Base-by-base conservation (phyloP, 2,329 filamentous ascomycete species). In the Aspergillus sp. region DNA sequence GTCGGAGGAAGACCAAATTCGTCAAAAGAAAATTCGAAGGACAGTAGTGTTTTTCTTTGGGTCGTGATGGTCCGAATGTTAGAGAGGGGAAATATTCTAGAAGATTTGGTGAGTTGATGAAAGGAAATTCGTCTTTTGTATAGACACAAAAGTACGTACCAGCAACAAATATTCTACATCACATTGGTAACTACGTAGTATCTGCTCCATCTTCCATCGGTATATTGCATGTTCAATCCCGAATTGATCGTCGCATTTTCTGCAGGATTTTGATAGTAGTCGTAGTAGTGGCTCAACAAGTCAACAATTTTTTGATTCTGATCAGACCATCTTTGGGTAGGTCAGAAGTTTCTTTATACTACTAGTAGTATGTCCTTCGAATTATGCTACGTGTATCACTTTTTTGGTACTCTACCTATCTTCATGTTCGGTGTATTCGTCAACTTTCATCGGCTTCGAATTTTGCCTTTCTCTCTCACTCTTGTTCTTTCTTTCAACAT, bases 1-100 rank as follows among this genome's bases (percentile, higher is more conserved):
- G 38, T 17, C 8, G 52, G 17, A 39, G 23, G 12, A 10, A 10
- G 10, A 4, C 6, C 32, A 45, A 23, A 12, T 45, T 43, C 19
- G n/a, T n/a, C 17, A 28, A 48, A 48, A 17, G 17, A 15, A 19
- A 41, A 5, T 13, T 36, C 4, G 10, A 36, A 30, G 28, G 5
- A 30, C 25, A 28, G 25, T 28, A 28, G 7, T 23, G 21, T 23
- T 30, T 30, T 30, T 30, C 9, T 13, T 32, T 36, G 32, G 32
- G 32, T 13, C 12, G 32, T 15, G 32, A 53, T 23, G 15, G 23
- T 53, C 23, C 38, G 48, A 43, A 21, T 61, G 53, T 53, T 38
- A 41, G 39, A 25, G 39, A 25, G 51, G 58, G 51, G 61, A 54
- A 58, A 43, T 38, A 36, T 61, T 61, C 61, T 61, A 36, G 61